These are phyloP conservation scores for Rosa hybrid DNA, from an alignment of 331 rosid species.

Conservation along the genomic window DNA sequence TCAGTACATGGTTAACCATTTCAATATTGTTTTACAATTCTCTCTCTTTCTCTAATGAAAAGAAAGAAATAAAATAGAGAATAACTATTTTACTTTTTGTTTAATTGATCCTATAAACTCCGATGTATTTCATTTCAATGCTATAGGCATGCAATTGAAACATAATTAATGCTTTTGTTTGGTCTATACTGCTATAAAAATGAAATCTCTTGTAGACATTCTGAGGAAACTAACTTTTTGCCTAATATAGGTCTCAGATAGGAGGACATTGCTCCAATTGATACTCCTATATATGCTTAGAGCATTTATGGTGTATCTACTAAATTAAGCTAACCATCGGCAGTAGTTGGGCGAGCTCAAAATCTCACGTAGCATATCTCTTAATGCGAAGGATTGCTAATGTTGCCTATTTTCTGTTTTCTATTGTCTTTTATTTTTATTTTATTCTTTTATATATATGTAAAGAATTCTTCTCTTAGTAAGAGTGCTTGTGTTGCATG, in stretches of 20 bases:
- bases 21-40: too few species aligned
- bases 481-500: background rate
- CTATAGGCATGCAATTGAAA: background rate
- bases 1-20: background rate
- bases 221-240: background rate
- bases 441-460: background rate
- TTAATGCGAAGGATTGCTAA: background rate
- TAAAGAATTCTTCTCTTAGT: background rate
- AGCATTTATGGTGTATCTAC: background rate
- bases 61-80: background rate
- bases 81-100: background rate
- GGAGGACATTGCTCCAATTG: background rate
- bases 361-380: background rate
- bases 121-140: background rate
- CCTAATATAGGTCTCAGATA: background rate
- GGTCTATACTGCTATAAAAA: background rate
- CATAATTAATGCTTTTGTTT: background rate
- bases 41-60: background rate
- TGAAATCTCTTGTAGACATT: background rate
- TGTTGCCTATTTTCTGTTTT: background rate
- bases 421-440: background rate
- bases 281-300: background rate
- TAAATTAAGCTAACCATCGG: background rate
- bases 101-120: background rate
- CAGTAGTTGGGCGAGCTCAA: background rate